Conservation (phyloP, 106 monocot species). For the Cymbidium sinense region DNA sequence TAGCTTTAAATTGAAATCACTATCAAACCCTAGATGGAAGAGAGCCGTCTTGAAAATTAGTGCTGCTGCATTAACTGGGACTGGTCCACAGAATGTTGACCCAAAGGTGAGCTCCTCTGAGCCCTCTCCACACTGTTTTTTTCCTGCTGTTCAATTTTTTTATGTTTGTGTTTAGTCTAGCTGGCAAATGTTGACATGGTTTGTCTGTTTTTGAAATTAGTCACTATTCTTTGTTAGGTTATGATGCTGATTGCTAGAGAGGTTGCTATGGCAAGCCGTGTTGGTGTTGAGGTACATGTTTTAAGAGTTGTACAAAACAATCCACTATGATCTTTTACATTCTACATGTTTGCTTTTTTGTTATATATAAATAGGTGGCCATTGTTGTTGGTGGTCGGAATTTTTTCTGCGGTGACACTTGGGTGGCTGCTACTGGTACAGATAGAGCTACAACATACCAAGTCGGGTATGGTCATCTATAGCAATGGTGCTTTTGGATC, state of each 20-base stretch:
- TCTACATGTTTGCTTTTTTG: background rate
- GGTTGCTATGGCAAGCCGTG: slow-evolving; percentile 62
- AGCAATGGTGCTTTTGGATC: background rate
- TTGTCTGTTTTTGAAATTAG: background rate
- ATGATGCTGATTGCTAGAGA: slow-evolving; percentile 83
- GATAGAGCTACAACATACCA: slow-evolving; percentile 84
- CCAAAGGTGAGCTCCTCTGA: slow-evolving; percentile 58
- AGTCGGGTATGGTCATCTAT: slow-evolving; percentile 54
- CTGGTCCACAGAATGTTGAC: slow-evolving; percentile 77
- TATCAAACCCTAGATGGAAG: slow-evolving; percentile 78
- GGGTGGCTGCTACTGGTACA: slow-evolving; percentile 62
- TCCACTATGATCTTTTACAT: background rate
- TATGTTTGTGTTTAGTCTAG: background rate
- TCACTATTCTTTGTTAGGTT: slow-evolving; percentile 33
- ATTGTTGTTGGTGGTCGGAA: slow-evolving; percentile 95
- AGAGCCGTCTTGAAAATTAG: slow-evolving; percentile 91
- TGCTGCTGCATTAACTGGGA: slow-evolving; percentile 56
- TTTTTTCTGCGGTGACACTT: slow-evolving; percentile 84
- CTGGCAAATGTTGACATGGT: background rate
- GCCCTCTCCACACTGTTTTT: background rate
- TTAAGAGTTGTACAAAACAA: background rate
- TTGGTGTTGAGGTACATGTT: slow-evolving; percentile 75
- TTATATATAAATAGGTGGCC: slow-evolving; percentile 52
- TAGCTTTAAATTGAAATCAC: slow-evolving; percentile 45
- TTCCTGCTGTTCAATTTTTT: background rate